A percentile compares a stretch with the other conserved stretches of the same genome.
phyloP scores from a whole-genome alignment of 129 eudicot species.

The Flaveria sonorensis region DNA sequence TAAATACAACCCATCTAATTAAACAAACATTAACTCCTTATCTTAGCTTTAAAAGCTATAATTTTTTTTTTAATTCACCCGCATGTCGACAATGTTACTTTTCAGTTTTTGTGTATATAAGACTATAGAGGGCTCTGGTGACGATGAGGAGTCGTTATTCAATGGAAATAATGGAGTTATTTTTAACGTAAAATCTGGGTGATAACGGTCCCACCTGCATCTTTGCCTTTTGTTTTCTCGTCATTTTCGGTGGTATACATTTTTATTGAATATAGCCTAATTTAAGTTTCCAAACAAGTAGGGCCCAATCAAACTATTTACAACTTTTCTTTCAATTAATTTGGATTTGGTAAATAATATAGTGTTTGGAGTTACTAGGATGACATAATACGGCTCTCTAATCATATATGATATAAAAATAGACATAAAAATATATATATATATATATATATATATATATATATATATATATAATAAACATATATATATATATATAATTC shows the following conservation, averaged over 20 bases:
- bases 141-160: slow-evolving; percentile 28
- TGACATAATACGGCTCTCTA: slow-evolving; percentile 6
- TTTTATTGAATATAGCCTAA: background rate
- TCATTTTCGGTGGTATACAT: slow-evolving; percentile 6
- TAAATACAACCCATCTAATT: too few species aligned
- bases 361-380: slow-evolving; percentile 7
- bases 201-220: slow-evolving; percentile 10
- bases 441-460: too few species aligned
- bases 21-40: too few species aligned
- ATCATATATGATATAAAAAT: too few species aligned
- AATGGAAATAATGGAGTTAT: slow-evolving; percentile 17
- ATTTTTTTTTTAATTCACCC: slow-evolving; percentile 19
- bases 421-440: too few species aligned
- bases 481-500: too few species aligned
- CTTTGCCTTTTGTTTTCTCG: slow-evolving; percentile 14
- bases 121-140: slow-evolving; percentile 22
- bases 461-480: too few species aligned
- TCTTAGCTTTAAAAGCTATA: too few species aligned
- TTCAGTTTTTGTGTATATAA: background rate
- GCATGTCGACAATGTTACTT: slow-evolving; percentile 39
- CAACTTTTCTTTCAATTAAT: too few species aligned
- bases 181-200: slow-evolving; percentile 31
- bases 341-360: background rate
- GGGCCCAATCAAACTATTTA: background rate
- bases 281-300: background rate